Percentiles rank a stretch among this genome's conserved stretches.
Conservation (phyloP, 768 basidiomycete genomes). For the Termitomyces sp. region DNA sequence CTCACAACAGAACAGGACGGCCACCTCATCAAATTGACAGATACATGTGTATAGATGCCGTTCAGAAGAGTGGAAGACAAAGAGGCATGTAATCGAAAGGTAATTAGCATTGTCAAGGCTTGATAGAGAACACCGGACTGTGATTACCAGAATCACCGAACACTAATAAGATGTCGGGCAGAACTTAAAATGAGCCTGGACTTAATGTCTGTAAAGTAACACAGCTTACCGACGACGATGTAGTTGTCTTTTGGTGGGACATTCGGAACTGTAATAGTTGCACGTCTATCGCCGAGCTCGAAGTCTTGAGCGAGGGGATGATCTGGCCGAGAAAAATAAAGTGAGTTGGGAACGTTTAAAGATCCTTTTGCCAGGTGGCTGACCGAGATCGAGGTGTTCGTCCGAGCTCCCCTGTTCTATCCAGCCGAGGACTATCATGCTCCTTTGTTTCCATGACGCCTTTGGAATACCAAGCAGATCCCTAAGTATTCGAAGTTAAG, state of each 20-base stretch:
- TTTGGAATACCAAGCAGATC: conserved; percentile 30
- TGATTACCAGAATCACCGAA: conserved; percentile 57
- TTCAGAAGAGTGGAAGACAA: not conserved
- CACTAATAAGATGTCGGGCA: conserved; percentile 25
- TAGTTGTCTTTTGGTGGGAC: conserved; percentile 35
- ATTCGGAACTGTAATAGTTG: conserved; percentile 38
- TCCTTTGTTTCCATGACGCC: conserved; percentile 30
- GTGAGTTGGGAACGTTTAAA: not conserved
- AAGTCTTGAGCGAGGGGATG: conserved; percentile 47
- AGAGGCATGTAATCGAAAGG: not conserved
- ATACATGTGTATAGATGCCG: not conserved
- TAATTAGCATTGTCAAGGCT: conserved; percentile 7
- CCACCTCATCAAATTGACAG: not conserved
- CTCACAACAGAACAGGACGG: not conserved
- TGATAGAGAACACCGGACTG: conserved; percentile 46
- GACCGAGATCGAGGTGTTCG: conserved; percentile 47
- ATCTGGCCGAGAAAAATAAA: conserved; percentile 25
- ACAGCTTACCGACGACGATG: conserved; percentile 46
- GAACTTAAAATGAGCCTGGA: not conserved
- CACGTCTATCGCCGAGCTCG: conserved; percentile 38
- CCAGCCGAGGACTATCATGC: conserved; percentile 43
- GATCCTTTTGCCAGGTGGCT: conserved; percentile 7
- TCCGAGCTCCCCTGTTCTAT: conserved; percentile 29
- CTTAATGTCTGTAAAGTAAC: not conserved
- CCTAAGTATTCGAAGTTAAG: conserved; percentile 29